Evolutionary conservation across 257 asterid genomes (phyloP).

Genomic region (Echium plantagineum): DNA sequence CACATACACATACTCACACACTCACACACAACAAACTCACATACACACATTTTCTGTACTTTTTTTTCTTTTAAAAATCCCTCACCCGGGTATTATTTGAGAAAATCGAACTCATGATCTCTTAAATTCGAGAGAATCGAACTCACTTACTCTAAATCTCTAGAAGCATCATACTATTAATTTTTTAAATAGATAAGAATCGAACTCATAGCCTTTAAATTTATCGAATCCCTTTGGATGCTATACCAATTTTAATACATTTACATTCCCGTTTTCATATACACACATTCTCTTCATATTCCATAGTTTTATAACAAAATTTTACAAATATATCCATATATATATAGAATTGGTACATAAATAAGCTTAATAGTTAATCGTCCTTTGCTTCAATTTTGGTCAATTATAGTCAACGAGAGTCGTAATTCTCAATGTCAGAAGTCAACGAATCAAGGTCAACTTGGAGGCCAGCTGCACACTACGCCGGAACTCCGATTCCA

Average conservation of each 20-base stretch:
- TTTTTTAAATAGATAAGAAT: no score
- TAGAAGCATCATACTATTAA: no score
- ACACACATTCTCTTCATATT: not conserved
- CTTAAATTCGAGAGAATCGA: no score
- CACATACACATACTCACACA: slow-evolving; percentile 1
- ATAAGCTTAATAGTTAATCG: slow-evolving; percentile 19
- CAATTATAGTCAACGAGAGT: not conserved
- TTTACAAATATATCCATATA: not conserved
- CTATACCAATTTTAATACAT: no score
- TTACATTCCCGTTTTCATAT: slow-evolving; percentile 6
- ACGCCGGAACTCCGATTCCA: slow-evolving; percentile 1
- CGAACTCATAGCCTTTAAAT: no score
- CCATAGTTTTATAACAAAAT: no score
- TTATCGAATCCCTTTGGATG: no score
- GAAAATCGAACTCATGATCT: no score
- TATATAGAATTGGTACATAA: slow-evolving; percentile 1
- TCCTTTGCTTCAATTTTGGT: slow-evolving; percentile 6
- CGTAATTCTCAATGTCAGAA: slow-evolving; percentile 37
- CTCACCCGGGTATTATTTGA: no score
- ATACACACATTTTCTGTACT: no score
- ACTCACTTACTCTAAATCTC: no score
- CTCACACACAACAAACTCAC: not conserved
- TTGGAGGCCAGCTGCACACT: slow-evolving; percentile 13
- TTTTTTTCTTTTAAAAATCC: no score
- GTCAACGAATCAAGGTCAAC: slow-evolving; percentile 51